Percentiles rank a stretch among this genome's conserved stretches.
phyloP scores from a whole-genome alignment of 164 flowering plant genomes.

The Umbellularia californica region DNA sequence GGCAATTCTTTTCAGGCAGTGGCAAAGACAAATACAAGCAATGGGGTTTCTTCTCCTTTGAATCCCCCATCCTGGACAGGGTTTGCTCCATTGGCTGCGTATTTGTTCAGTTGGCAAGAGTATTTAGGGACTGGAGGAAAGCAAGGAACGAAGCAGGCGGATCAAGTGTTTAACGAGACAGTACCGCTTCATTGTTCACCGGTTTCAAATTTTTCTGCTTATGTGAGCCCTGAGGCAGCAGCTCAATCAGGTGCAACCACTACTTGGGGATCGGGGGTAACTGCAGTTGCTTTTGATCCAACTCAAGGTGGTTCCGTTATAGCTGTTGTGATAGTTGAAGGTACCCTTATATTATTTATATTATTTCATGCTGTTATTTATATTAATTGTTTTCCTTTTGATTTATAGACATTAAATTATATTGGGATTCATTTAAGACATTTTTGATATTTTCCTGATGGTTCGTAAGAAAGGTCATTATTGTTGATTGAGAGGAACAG shows the following conservation, averaged over 20 bases:
- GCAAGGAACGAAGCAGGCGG: constrained; percentile 57
- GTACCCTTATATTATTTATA: constrained; percentile 26
- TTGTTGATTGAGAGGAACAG: no score
- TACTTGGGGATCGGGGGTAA: constrained; percentile 99
- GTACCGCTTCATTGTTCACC: constrained; percentile 93
- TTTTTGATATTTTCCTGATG: no score
- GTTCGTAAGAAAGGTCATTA: no score
- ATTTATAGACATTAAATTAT: no score
- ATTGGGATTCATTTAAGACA: no score
- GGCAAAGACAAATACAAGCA: constrained; percentile 55
- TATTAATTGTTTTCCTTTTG: no score
- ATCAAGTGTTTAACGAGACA: constrained; percentile 42
- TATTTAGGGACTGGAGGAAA: constrained; percentile 60
- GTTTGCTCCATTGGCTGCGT: constrained; percentile 93
- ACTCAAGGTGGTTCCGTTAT: constrained; percentile 98
- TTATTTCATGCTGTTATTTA: no score
- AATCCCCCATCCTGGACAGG: constrained; percentile 87
- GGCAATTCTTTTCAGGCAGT: constrained; percentile 81
- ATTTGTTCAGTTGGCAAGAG: constrained; percentile 94
- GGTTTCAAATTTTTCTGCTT: constrained; percentile 97
- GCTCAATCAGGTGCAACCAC: constrained; percentile 93
- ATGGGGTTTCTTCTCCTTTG: constrained; percentile 72
- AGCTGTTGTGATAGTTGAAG: constrained; percentile 93
- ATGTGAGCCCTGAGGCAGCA: constrained; percentile 97
- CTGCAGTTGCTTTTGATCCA: constrained; percentile 98